Conservation (phyloP, 2,329 filamentous ascomycete genomes). For the Fusarium secorum region DNA sequence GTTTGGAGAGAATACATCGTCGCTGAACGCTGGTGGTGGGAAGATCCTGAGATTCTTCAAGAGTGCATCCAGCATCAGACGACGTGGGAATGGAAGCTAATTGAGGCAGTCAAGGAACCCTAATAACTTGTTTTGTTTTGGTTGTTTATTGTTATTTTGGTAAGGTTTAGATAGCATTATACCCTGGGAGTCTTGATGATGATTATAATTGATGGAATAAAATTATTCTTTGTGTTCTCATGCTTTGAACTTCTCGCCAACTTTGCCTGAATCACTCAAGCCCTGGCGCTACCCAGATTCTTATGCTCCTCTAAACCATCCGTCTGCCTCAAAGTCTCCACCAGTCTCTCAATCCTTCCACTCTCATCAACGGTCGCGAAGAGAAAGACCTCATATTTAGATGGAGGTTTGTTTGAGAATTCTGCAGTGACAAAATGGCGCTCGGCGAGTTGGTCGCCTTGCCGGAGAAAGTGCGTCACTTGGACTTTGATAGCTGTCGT, state of each 20-base stretch:
- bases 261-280: background rate
- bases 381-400: background rate
- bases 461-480: background rate
- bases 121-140: background rate
- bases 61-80: constrained; percentile 63
- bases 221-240: fast-evolving
- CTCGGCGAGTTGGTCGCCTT: background rate
- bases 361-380: background rate
- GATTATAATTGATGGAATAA: background rate
- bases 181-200: background rate
- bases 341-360: background rate
- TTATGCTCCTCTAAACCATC: background rate
- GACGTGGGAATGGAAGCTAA: constrained; percentile 64
- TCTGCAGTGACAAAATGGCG: background rate
- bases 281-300: background rate
- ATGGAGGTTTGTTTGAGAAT: background rate
- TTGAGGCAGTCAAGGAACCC: constrained; percentile 61
- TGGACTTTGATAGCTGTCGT: background rate
- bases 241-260: fast-evolving
- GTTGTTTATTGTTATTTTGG: background rate
- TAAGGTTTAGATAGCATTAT: constrained; percentile 5
- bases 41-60: constrained; percentile 59
- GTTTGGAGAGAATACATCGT: constrained; percentile 64
- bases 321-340: background rate
- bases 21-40: constrained; percentile 67